These are phyloP conservation scores for Lojkania enalia DNA, from an alignment of 2,329 filamentous ascomycete species.

Conservation along the genomic window DNA sequence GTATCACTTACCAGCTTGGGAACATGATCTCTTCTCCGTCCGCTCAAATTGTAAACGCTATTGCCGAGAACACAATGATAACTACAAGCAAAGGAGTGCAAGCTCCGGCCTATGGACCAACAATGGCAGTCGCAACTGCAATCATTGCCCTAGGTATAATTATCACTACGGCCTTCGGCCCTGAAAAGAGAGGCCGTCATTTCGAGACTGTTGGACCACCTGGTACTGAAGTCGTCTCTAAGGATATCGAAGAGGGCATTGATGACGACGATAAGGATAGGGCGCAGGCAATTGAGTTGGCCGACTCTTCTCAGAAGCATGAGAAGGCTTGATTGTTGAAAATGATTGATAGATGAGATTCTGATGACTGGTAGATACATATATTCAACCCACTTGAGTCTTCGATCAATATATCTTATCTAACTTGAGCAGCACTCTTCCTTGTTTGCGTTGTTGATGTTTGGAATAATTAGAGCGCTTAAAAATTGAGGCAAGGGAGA, in stretches of 20 bases:
- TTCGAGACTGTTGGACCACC: constrained; percentile 66
- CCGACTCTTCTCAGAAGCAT: too few relatives aligned
- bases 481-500: too few relatives aligned
- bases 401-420: too few relatives aligned
- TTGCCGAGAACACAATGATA: constrained; percentile 61
- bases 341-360: too few relatives aligned
- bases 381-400: too few relatives aligned
- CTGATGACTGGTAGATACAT: too few relatives aligned
- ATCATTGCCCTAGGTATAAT: constrained; percentile 74
- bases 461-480: too few relatives aligned
- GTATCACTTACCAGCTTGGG: constrained; percentile 72
- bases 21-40: constrained; percentile 75
- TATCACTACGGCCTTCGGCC: constrained; percentile 69
- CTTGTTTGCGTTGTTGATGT: too few relatives aligned
- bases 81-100: constrained; percentile 57
- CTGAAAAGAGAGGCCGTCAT: constrained; percentile 71
- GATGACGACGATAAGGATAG: constrained; percentile 34
- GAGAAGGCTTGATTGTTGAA: too few relatives aligned
- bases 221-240: constrained; percentile 41
- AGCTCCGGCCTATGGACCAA: constrained; percentile 72
- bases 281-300: constrained; percentile 23
- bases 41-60: constrained; percentile 76
- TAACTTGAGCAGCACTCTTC: too few relatives aligned
- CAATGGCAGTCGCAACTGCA: constrained; percentile 75
- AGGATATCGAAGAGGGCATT: constrained; percentile 39